phyloP scores from a whole-genome alignment of 2,329 filamentous ascomycete species.

The Aureobasidium zeae region DNA sequence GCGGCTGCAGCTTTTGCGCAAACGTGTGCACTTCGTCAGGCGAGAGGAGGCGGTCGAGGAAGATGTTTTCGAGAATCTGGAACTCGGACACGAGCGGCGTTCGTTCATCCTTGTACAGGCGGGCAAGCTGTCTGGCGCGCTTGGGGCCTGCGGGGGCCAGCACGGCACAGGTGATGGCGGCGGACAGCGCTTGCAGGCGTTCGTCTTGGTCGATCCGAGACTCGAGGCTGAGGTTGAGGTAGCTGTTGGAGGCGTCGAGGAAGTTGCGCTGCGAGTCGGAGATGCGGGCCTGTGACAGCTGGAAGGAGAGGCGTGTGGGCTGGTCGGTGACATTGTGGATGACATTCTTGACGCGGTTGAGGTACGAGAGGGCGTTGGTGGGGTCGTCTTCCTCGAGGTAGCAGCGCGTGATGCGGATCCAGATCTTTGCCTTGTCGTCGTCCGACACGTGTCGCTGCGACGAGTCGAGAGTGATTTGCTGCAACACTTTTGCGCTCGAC shows the following conservation, averaged over 20 bases:
- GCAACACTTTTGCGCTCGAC: slow-evolving; percentile 66
- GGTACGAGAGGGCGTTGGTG: slow-evolving; percentile 70
- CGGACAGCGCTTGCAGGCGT: slow-evolving; percentile 70
- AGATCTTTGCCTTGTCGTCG: slow-evolving; percentile 72
- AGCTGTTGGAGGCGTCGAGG: slow-evolving; percentile 75
- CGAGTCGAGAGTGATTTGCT: slow-evolving; percentile 78
- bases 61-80: slow-evolving; percentile 93
- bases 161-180: slow-evolving; percentile 85
- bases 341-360: slow-evolving; percentile 93
- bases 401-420: slow-evolving; percentile 89
- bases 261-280: slow-evolving; percentile 85
- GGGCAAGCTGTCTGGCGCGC: slow-evolving; percentile 68
- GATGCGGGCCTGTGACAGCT: slow-evolving; percentile 85
- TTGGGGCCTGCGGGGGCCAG: slow-evolving; percentile 83
- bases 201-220: slow-evolving; percentile 76
- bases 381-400: slow-evolving; percentile 92
- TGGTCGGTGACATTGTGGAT: slow-evolving; percentile 69
- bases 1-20: slow-evolving; percentile 66
- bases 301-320: slow-evolving; percentile 71
- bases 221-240: slow-evolving; percentile 77
- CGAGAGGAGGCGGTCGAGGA: slow-evolving; percentile 74
- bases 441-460: slow-evolving; percentile 77
- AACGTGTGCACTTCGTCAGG: slow-evolving; percentile 81
- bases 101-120: slow-evolving; percentile 89
- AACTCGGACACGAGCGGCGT: slow-evolving; percentile 67